phyloP scores from a whole-genome alignment of 1,284 basidiomycete genomes.

The Athelia sp. region DNA sequence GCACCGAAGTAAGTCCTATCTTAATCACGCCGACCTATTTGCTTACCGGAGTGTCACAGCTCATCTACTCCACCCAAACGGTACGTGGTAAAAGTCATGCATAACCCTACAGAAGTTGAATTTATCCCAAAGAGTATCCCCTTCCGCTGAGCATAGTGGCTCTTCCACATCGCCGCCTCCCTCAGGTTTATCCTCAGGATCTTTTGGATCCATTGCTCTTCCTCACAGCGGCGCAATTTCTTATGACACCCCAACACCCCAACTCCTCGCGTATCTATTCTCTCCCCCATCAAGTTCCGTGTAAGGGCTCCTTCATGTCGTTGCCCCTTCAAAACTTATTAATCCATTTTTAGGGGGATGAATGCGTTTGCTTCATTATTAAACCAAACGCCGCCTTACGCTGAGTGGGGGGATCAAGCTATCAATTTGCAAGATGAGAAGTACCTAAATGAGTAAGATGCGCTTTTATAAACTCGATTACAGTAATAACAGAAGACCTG shows the following conservation, averaged over 20 bases:
- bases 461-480: conserved; percentile 11
- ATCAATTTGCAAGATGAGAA: conserved; percentile 61
- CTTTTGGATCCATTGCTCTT: not conserved
- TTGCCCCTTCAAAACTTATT: conserved; percentile 3
- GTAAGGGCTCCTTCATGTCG: not conserved
- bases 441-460: conserved; percentile 72
- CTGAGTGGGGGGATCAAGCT: conserved; percentile 68
- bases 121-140: not conserved
- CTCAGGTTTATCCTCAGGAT: conserved; percentile 17
- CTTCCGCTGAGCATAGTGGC: not conserved
- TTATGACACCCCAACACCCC: conserved; percentile 51
- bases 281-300: conserved; percentile 43
- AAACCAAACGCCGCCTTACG: conserved; percentile 38
- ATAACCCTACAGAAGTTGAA: not conserved
- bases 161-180: conserved; percentile 12
- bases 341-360: conserved; percentile 14
- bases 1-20: not conserved
- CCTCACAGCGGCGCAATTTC: conserved; percentile 35
- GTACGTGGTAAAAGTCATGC: not conserved
- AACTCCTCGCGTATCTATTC: conserved; percentile 65
- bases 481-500: conserved; percentile 2
- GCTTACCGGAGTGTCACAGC: not conserved
- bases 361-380: conserved; percentile 12
- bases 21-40: not conserved
- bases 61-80: not conserved